Conservation (phyloP, 768 basidiomycete species). For the Butyriboletus loyo region DNA sequence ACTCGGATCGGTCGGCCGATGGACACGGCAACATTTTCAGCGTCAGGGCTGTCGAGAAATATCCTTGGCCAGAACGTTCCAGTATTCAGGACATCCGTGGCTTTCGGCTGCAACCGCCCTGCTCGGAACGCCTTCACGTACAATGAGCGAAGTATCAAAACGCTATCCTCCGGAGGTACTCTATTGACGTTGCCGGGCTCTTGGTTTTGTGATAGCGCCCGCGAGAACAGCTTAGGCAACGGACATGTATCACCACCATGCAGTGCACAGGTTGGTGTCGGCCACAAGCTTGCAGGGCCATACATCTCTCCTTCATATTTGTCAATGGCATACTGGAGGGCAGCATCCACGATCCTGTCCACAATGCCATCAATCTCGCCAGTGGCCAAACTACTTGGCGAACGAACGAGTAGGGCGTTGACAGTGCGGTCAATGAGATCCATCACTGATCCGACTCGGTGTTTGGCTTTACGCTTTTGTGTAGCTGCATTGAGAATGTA, state of each 20-base stretch:
- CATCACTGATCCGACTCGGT: slow-evolving; percentile 66
- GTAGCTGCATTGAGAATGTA: slow-evolving; percentile 49
- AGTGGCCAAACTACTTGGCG: slow-evolving; percentile 43
- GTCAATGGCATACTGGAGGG: slow-evolving; percentile 75
- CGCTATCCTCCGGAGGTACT: slow-evolving; percentile 13
- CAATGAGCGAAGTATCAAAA: slow-evolving; percentile 37
- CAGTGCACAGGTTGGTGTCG: slow-evolving; percentile 56
- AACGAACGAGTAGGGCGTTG: slow-evolving; percentile 52
- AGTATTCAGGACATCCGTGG: slow-evolving; percentile 58
- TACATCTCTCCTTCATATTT: slow-evolving; percentile 44
- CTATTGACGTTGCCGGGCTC: slow-evolving; percentile 21
- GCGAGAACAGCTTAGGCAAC: slow-evolving; percentile 51
- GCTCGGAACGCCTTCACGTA: slow-evolving; percentile 64
- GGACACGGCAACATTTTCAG: slow-evolving; percentile 60
- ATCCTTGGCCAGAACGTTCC: slow-evolving; percentile 66
- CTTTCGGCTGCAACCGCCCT: slow-evolving; percentile 54
- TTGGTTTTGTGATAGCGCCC: slow-evolving; percentile 22
- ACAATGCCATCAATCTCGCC: slow-evolving; percentile 66
- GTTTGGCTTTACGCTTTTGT: slow-evolving; percentile 48
- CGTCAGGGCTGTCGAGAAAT: slow-evolving; percentile 79
- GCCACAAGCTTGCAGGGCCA: slow-evolving; percentile 46
- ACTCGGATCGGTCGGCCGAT: slow-evolving; percentile 60
- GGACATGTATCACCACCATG: slow-evolving; percentile 59
- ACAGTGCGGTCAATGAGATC: slow-evolving; percentile 73
- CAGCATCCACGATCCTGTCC: slow-evolving; percentile 68